These are phyloP conservation scores for Berkeleyomyces basicola DNA, from an alignment of 2,329 filamentous ascomycete species.

Conservation along the genomic window DNA sequence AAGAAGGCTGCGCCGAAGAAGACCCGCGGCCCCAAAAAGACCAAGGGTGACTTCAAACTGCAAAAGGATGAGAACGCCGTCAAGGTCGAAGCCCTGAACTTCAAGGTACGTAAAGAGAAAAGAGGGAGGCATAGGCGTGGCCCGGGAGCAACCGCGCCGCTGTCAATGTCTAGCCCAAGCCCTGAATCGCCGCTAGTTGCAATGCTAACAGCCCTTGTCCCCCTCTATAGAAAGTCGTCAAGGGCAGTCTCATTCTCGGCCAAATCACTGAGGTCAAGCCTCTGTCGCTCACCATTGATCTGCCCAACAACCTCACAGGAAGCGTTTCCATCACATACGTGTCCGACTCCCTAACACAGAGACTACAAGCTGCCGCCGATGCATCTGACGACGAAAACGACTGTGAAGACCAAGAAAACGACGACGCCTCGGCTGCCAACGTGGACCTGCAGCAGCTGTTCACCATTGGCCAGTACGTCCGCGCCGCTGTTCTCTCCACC, in stretches of 20 bases:
- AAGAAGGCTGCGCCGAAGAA: slow-evolving; percentile 8
- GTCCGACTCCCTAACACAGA: slow-evolving; percentile 60
- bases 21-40: slow-evolving; percentile 21
- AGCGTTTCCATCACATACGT: slow-evolving; percentile 87
- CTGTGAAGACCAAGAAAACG: slow-evolving; percentile 38
- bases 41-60: slow-evolving; percentile 32
- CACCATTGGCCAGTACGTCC: slow-evolving; percentile 69
- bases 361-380: slow-evolving; percentile 50
- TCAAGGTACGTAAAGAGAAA: slow-evolving; percentile 45
- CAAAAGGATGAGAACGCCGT: slow-evolving; percentile 35
- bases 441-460: slow-evolving; percentile 58
- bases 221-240: slow-evolving; percentile 53
- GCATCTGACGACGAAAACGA: slow-evolving; percentile 37
- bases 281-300: slow-evolving; percentile 60
- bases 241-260: slow-evolving; percentile 75
- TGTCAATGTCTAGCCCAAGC: background rate
- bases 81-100: slow-evolving; percentile 74
- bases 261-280: slow-evolving; percentile 69
- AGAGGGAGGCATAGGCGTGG: background rate
- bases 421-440: slow-evolving; percentile 33
- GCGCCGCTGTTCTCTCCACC: slow-evolving; percentile 68
- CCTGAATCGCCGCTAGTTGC: background rate
- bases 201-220: background rate
- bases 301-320: slow-evolving; percentile 86
- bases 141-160: background rate